Evolutionary conservation across 805 yeast genomes (phyloP).

Genomic region (Pichia manshurica): DNA sequence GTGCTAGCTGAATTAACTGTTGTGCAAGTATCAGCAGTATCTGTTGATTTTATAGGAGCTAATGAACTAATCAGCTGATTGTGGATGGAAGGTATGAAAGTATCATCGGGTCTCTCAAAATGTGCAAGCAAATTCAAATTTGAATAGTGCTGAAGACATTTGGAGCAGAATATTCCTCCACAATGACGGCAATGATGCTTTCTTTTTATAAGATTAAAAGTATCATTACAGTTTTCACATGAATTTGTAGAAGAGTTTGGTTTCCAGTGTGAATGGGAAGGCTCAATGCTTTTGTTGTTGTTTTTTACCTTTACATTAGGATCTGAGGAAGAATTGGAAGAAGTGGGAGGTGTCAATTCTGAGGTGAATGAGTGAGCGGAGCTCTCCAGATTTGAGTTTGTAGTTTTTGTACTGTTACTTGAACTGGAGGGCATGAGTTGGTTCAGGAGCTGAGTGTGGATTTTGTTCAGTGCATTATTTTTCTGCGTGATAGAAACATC

Average conservation of each 20-base stretch:
- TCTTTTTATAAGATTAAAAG: slow-evolving; percentile 28
- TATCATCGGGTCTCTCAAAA: slow-evolving; percentile 26
- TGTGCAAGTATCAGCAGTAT: slow-evolving; percentile 9
- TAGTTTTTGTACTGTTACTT: neutral
- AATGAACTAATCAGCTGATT: neutral
- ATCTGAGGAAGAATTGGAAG: slow-evolving; percentile 1
- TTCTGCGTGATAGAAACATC: no score
- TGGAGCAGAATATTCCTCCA: slow-evolving; percentile 41
- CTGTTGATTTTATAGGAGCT: slow-evolving; percentile 10
- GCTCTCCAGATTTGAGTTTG: neutral
- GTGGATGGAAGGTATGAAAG: no score
- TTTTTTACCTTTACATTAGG: neutral
- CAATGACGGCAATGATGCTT: slow-evolving; percentile 51
- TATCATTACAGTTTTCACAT: slow-evolving; percentile 31
- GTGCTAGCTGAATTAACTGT: slow-evolving; percentile 3
- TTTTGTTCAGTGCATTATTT: neutral
- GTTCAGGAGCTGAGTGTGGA: slow-evolving; percentile 5
- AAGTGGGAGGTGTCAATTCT: slow-evolving; percentile 1
- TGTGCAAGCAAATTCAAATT: slow-evolving; percentile 32
- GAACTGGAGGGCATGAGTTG: neutral
- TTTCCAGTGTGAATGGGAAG: slow-evolving; percentile 50
- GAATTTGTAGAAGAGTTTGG: slow-evolving; percentile 35
- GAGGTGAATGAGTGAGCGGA: no score
- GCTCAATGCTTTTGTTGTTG: slow-evolving; percentile 30
- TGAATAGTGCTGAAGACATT: slow-evolving; percentile 27